Evolutionary conservation across 2,329 filamentous ascomycete species (phyloP).

Genomic region (Microdochium bolleyi): DNA sequence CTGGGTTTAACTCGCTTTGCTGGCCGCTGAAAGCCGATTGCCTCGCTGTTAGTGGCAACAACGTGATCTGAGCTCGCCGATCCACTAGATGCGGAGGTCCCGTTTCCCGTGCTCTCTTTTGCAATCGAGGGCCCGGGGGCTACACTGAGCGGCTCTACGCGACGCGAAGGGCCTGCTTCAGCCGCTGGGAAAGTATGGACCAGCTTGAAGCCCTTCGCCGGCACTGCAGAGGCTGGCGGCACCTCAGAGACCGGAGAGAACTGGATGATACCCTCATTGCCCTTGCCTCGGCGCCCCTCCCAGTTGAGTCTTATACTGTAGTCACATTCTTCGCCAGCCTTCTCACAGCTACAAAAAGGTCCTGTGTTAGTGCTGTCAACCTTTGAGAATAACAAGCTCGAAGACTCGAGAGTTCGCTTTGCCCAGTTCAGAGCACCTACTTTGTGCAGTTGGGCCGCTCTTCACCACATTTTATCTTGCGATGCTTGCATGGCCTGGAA

Average conservation of each 20-base stretch:
- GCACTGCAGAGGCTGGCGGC: conserved; percentile 14
- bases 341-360: conserved; percentile 44
- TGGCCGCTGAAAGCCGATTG: conserved; percentile 11
- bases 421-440: conserved; percentile 17
- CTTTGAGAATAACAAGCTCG: conserved; percentile 3
- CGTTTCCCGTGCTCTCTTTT: conserved; percentile 8
- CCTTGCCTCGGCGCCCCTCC: conserved; percentile 62
- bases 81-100: conserved; percentile 9
- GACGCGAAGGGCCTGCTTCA: conserved; percentile 15
- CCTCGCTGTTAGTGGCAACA: conserved; percentile 7
- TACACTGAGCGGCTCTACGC: conserved; percentile 18
- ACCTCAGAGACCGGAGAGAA: conserved; percentile 12
- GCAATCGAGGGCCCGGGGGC: conserved; percentile 10
- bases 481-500: conserved; percentile 66
- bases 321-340: conserved; percentile 66
- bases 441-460: conserved; percentile 66
- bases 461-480: conserved; percentile 77
- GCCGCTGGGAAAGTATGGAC: conserved; percentile 23
- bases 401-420: conserved; percentile 1
- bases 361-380: conserved; percentile 8
- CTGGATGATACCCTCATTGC: conserved; percentile 26
- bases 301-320: conserved; percentile 77
- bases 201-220: conserved; percentile 23
- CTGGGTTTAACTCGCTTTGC: conserved; percentile 18
- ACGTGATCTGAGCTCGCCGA: conserved; percentile 4